Base-by-base conservation (phyloP, 305 asterid species). In the Fraxinus latifolia region DNA sequence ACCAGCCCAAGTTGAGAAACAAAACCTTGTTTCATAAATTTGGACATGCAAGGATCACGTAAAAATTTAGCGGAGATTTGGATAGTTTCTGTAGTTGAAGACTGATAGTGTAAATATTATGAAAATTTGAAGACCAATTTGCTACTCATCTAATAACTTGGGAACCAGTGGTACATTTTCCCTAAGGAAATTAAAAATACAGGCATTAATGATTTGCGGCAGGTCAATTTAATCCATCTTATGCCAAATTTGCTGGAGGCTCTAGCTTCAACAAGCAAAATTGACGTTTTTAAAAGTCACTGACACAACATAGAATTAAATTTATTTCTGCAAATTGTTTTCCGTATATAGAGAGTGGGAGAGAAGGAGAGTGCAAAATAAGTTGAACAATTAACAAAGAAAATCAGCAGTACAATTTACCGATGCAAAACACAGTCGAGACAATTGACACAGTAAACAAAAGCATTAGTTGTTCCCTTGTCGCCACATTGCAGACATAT, bases 361-460 rank as follows among this genome's bases (percentile, higher is more conserved):
- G 44, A n/a, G 73, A 8, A 7, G 12, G 11, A 36, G 33, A 0
- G 34, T 5, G 19, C 68, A 7, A 37, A 4, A 33, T 58, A 12
- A 29, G 55, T 12, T 32, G 25, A 77, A 4, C 23, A 1, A 4
- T 19, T 37, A 72, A 33, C 7, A 9, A 19, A 58, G 36, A 81
- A 25, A 7, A 82, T 70, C 9, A 68, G 15, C 58, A 25, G 5
- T 19, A 42, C 44, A 53, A 68, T 83, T 80, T 86, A 95, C 97
- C 95, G 94, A 79, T 95, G 97, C 80, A 93, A 88, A 81, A 90
- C 92, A 85, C 81, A 77, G 1, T 88, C 53, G 42, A 85, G 87
- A 83, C 97, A 95, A 17, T 72, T 85, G 83, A 89, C 86, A 81
- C 98, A 95, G 85, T 89, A 87, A 19, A 91, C 88, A 15, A 89